A percentile compares a stretch with the other conserved stretches of the same genome.
phyloP scores from a whole-genome alignment of 2,329 filamentous ascomycete genomes.

The Fusarium oligoseptatum region DNA sequence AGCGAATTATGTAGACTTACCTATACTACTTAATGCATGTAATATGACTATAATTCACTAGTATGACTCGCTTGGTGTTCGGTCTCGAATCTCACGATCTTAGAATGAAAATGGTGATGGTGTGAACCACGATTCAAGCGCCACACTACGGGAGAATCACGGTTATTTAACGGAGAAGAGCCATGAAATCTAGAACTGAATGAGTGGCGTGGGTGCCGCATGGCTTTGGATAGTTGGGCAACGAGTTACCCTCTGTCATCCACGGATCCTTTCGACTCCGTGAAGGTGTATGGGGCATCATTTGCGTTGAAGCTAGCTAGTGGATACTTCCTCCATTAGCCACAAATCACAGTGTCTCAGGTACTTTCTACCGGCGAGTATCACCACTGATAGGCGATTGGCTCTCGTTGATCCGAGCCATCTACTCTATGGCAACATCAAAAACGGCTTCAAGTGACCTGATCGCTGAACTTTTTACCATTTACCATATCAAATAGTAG shows the following conservation, averaged over 20 bases:
- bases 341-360: no score
- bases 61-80: neutral
- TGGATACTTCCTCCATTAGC: neutral
- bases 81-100: neutral
- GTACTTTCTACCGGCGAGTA: no score
- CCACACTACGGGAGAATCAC: neutral
- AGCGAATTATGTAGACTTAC: neutral
- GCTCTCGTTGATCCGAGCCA: no score
- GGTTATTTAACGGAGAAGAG: neutral
- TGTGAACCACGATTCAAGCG: neutral
- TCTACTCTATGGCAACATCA: no score
- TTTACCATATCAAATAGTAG: no score
- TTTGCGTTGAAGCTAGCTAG: neutral
- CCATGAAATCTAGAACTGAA: neutral
- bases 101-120: neutral
- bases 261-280: neutral
- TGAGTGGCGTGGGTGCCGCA: neutral
- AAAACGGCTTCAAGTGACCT: no score
- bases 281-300: neutral
- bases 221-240: neutral
- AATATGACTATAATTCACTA: neutral
- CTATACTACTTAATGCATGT: neutral
- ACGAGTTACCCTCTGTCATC: neutral
- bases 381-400: no score
- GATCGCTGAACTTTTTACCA: no score